Conservation (phyloP, 2,329 filamentous ascomycete species). For the Hypoxylon sp. region DNA sequence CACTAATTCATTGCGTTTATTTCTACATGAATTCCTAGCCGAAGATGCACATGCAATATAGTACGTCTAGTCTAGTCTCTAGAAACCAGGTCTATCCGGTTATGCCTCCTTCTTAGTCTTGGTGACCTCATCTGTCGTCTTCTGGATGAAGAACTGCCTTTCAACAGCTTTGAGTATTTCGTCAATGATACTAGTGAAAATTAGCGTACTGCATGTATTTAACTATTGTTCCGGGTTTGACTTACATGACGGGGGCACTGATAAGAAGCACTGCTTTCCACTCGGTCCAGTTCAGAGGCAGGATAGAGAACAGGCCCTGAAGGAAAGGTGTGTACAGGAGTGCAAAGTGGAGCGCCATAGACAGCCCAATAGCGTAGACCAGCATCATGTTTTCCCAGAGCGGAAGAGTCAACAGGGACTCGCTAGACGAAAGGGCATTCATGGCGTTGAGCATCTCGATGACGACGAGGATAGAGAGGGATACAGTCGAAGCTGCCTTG, state of each 20-base stretch:
- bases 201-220: conserved; percentile 40
- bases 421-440: conserved; percentile 96
- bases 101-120: conserved; percentile 67
- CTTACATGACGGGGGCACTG: conserved; percentile 93
- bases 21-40: conserved; percentile 14
- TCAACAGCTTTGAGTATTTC: conserved; percentile 86
- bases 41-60: conserved; percentile 41
- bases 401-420: conserved; percentile 91
- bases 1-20: conserved; percentile 18
- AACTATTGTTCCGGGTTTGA: conserved; percentile 44
- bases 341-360: conserved; percentile 95
- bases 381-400: conserved; percentile 99
- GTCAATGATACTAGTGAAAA: conserved; percentile 76
- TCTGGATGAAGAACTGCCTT: conserved; percentile 74
- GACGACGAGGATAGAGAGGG: conserved; percentile 90
- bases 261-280: conserved; percentile 93
- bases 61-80: conserved; percentile 55
- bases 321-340: conserved; percentile 93
- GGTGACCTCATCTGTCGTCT: conserved; percentile 57
- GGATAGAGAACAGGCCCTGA: conserved; percentile 89
- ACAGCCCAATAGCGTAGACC: conserved; percentile 91
- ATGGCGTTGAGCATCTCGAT: conserved; percentile 99
- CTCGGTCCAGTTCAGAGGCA: conserved; percentile 86
- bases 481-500: conserved; percentile 92
- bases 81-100: conserved; percentile 54